phyloP scores from a whole-genome alignment of 441 rosid genomes.

The Euphorbia schlechtendalii region DNA sequence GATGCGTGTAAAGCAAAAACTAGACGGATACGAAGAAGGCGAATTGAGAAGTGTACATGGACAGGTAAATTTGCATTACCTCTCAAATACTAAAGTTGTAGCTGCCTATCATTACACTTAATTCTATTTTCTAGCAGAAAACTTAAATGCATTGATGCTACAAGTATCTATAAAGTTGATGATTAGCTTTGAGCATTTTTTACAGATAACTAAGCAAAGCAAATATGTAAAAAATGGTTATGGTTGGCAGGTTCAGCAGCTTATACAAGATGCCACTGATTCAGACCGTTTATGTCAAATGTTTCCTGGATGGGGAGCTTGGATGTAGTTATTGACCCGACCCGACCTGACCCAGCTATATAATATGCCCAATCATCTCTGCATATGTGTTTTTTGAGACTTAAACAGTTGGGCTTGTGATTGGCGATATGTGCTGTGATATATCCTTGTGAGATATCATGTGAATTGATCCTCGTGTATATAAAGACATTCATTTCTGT shows the following conservation, averaged over 20 bases:
- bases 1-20: conserved; percentile 90
- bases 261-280: conserved; percentile 90
- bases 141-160: not conserved
- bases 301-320: conserved; percentile 99
- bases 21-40: conserved; percentile 97
- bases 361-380: conserved; percentile 7
- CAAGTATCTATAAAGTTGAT: too few species aligned
- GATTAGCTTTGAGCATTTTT: too few species aligned
- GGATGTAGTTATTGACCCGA: conserved; percentile 41
- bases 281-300: conserved; percentile 76
- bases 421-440: not conserved
- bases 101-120: not conserved
- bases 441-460: not conserved
- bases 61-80: conserved; percentile 46
- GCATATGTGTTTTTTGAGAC: not conserved
- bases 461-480: too few species aligned
- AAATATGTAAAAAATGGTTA: not conserved
- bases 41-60: conserved; percentile 94
- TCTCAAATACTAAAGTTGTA: not conserved
- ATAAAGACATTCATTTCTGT: not conserved
- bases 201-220: too few species aligned
- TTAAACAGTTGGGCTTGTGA: not conserved
- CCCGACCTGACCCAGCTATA: too few species aligned
- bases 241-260: conserved; percentile 69
- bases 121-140: too few species aligned